Base-by-base conservation (phyloP, 1,139 yeast species). In the Yamadazyma friedrichii region DNA sequence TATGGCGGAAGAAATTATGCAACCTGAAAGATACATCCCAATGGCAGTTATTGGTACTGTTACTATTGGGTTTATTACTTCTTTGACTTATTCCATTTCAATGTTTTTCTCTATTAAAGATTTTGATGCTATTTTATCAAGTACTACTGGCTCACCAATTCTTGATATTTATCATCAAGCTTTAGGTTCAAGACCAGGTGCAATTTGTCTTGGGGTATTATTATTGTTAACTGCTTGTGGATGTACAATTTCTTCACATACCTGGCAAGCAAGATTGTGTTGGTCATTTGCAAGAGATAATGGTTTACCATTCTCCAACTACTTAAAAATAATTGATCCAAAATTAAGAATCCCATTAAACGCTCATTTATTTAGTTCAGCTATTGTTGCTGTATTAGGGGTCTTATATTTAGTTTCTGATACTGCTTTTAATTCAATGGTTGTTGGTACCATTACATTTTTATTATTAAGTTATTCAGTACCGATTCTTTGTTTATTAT, bases 221-320 rank as follows among this genome's bases (percentile, higher is more conserved):
- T 58, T 69, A 33, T 54, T 67, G 34, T 54, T 67, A 27, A 67
- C 74, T 30, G 73, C 72, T 17, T 56, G 63, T 43, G 71, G 71
- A 10, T 69, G 74, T 54, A 69, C 68, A 36, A 62, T 69, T 48
- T 61, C 72, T 6, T 65, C 71, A 24, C 74, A 68, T 47, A 68
- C 74, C 9, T 69, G 74, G 74, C 74, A 68, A 53, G 69, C 88
- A 35, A 74, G 89, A 62, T 66, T 84, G 52, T 79, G 88, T 55
- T 85, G 94, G 93, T 82, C 91, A 6, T 86, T 84, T 61, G 77
- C 89, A 22, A 80, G 93, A 65, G 93, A 85, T 63, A 64, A 65
- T 43, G 77, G 77, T 15, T 62, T 71, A 49, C 77, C 76, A 32
- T 61, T 62, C 38, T 67, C 75, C 47, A 67, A 66, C 50, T 62